Evolutionary conservation across 2,329 filamentous ascomycete species (phyloP).

Genomic region (Neofusicoccum ribis): DNA sequence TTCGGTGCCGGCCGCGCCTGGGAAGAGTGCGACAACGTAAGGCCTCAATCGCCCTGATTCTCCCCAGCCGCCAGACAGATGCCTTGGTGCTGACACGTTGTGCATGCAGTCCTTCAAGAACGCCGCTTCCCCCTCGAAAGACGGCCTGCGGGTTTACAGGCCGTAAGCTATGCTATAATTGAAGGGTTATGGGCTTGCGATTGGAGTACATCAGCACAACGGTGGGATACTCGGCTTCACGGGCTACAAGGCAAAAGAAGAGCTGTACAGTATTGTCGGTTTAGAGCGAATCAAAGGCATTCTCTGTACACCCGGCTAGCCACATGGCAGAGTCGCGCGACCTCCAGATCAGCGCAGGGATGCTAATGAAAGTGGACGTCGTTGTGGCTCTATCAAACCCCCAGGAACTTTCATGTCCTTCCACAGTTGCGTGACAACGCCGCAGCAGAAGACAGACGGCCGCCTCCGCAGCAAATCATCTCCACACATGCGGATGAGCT

Average conservation of each 20-base stretch:
- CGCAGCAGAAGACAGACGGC: background rate
- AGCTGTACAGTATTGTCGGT: constrained; percentile 18
- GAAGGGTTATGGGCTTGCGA: background rate
- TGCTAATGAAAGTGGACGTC: background rate
- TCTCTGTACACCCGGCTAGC: constrained; percentile 12
- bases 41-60: background rate
- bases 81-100: constrained; percentile 2
- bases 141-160: constrained; percentile 50
- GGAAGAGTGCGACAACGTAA: constrained; percentile 88
- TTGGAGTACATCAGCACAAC: background rate
- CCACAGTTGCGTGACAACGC: no score
- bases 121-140: constrained; percentile 48
- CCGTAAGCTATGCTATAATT: constrained; percentile 32
- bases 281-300: constrained; percentile 18
- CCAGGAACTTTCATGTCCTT: background rate
- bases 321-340: constrained; percentile 1
- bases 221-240: background rate
- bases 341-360: constrained; percentile 14
- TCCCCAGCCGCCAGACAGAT: background rate
- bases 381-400: background rate
- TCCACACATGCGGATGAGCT: no score
- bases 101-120: constrained; percentile 52
- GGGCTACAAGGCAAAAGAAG: background rate
- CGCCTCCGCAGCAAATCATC: background rate
- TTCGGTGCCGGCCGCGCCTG: constrained; percentile 96